phyloP scores from a whole-genome alignment of 129 eudicot genomes.

The Kitagawia praeruptora region DNA sequence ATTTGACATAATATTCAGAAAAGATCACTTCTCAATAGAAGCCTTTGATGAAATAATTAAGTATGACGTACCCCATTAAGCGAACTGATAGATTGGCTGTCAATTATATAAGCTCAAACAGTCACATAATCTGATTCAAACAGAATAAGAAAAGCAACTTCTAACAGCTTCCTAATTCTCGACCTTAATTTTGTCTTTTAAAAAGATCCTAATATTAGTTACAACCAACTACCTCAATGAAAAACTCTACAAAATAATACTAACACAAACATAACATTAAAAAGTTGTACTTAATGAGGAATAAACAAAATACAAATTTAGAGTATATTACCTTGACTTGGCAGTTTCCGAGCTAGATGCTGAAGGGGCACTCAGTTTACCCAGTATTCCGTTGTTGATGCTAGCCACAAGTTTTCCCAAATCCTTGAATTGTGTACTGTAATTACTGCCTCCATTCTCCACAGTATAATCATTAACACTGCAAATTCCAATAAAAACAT shows the following conservation, averaged over 20 bases:
- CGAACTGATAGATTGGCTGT: not conserved
- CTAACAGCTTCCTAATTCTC: not conserved
- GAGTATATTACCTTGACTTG: slow-evolving; percentile 32
- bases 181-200: not conserved
- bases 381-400: slow-evolving; percentile 34
- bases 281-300: not conserved
- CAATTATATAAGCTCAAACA: not conserved
- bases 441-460: slow-evolving; percentile 43
- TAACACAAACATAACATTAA: not conserved
- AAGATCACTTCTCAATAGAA: not conserved
- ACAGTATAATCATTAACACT: slow-evolving; percentile 62
- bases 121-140: not conserved
- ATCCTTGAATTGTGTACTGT: slow-evolving; percentile 61
- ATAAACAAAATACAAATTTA: not conserved
- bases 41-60: not conserved
- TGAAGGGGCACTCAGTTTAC: slow-evolving; percentile 32
- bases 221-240: not conserved
- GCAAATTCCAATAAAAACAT: slow-evolving; percentile 10
- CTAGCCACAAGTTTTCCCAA: slow-evolving; percentile 54
- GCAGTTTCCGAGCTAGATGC: slow-evolving; percentile 23
- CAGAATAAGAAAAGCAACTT: not conserved
- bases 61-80: not conserved
- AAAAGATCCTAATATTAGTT: not conserved
- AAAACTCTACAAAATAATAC: not conserved
- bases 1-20: not conserved